Conservation (phyloP, 2,329 filamentous ascomycete species). For the Diaporthe australafricana region DNA sequence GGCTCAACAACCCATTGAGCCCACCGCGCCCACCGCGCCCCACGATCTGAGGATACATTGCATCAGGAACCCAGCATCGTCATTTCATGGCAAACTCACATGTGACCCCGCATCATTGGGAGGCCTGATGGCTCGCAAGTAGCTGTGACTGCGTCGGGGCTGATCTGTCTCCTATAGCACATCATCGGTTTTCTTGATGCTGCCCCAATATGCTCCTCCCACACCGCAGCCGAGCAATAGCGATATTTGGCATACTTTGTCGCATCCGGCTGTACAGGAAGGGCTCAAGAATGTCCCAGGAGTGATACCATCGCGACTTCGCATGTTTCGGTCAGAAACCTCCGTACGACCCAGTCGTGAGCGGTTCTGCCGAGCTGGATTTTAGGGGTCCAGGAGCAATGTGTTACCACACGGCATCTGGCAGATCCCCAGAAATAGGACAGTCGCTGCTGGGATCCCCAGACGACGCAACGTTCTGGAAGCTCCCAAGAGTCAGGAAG, state of each 20-base stretch:
- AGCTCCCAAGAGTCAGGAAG: slow-evolving; percentile 2
- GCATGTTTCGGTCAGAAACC: neutral
- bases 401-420: slow-evolving; percentile 15
- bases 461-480: slow-evolving; percentile 22
- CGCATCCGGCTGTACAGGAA: neutral
- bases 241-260: neutral
- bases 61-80: neutral
- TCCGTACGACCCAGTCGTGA: neutral
- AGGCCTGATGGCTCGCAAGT: neutral
- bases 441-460: slow-evolving; percentile 16
- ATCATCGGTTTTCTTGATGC: neutral
- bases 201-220: neutral
- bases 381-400: slow-evolving; percentile 17
- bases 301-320: slow-evolving; percentile 1
- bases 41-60: slow-evolving; percentile 3
- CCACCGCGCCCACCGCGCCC: neutral
- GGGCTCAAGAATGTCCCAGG: neutral
- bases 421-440: slow-evolving; percentile 21
- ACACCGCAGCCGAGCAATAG: neutral
- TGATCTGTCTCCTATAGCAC: neutral
- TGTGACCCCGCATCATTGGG: slow-evolving; percentile 4
- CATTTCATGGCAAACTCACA: neutral
- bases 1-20: neutral
- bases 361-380: slow-evolving; percentile 2
- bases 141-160: neutral